These are phyloP conservation scores for Hamamelis virginiana DNA, from an alignment of 164 flowering plant genomes.

Conservation along the genomic window DNA sequence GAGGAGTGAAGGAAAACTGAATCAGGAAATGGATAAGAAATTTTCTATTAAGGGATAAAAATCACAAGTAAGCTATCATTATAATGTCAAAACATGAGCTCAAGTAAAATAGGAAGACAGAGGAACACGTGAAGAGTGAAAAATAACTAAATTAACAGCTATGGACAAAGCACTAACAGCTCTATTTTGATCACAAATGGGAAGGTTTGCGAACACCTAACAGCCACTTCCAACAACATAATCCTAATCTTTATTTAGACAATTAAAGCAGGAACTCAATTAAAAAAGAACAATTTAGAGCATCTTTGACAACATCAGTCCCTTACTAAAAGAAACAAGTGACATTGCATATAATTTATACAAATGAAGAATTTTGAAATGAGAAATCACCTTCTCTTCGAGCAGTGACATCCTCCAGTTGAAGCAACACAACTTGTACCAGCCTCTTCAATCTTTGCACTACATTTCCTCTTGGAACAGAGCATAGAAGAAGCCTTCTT, in stretches of 20 bases:
- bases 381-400: conserved; percentile 28
- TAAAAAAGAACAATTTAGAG: no score
- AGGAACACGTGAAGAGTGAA: no score
- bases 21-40: no score
- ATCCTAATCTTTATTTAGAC: background rate
- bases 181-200: no score
- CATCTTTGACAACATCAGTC: no score
- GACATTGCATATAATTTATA: background rate
- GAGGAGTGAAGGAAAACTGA: background rate
- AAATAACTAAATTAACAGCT: no score
- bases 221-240: background rate
- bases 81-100: no score
- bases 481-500: background rate
- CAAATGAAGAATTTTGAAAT: background rate
- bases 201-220: background rate
- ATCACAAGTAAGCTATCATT: background rate
- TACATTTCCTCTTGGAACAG: conserved; percentile 8
- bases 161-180: no score
- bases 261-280: background rate
- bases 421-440: conserved; percentile 20
- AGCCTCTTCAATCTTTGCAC: conserved; percentile 11
- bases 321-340: background rate
- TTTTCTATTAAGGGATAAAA: background rate
- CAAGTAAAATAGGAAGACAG: no score
- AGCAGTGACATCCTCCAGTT: conserved; percentile 36